A percentile compares a stretch with the other conserved stretches of the same genome.
Conservation (phyloP, 2,329 filamentous ascomycete species). For the Fusarium agapanthi region DNA sequence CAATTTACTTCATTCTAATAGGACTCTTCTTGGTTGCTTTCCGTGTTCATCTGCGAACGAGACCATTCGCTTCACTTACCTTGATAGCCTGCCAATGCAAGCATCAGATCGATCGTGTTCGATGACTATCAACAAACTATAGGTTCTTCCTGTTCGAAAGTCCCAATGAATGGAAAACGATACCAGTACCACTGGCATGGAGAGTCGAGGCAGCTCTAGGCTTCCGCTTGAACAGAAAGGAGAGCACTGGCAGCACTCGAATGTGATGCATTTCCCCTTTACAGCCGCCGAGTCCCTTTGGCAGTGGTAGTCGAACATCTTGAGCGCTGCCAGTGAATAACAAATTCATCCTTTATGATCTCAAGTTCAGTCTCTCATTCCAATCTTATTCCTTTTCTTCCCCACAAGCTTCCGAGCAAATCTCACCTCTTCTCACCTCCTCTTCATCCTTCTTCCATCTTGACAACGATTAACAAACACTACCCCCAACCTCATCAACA, state of each 20-base stretch:
- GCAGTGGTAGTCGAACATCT: not conserved
- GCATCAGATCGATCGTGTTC: not conserved
- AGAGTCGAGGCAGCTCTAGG: not conserved
- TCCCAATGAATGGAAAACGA: fast-evolving
- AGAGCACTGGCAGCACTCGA: fast-evolving
- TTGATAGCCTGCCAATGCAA: not conserved
- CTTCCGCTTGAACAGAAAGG: not conserved
- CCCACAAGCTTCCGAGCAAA: not conserved
- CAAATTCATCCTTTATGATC: not conserved
- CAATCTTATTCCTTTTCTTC: not conserved
- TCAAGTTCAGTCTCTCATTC: not conserved
- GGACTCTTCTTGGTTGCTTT: too few species aligned
- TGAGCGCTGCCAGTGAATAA: not conserved
- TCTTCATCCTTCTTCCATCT: not conserved
- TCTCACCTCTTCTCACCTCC: not conserved
- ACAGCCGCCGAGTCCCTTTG: not conserved
- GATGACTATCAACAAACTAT: not conserved
- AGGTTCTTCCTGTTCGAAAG: not conserved
- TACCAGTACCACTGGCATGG: fast-evolving
- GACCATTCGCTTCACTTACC: fast-evolving
- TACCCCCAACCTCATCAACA: not conserved
- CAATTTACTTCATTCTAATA: too few species aligned
- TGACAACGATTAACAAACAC: not conserved
- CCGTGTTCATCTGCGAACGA: not conserved
- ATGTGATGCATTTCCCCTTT: not conserved